Base-by-base conservation (phyloP, 1,139 yeast species). In the Zygoascus hellenicus region DNA sequence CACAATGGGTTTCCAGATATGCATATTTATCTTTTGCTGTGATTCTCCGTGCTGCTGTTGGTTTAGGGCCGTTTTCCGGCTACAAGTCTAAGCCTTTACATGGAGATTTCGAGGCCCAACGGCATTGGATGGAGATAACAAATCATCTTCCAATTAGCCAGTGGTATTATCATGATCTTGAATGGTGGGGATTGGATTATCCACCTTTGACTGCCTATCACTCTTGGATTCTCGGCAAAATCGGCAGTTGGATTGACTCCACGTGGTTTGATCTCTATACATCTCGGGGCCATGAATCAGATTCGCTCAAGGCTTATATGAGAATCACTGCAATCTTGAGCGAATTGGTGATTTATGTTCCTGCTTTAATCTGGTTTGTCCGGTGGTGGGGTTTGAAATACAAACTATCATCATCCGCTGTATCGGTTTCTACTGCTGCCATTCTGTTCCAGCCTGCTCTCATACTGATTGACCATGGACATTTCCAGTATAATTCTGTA, bases 41-140 rank as follows among this genome's bases (percentile, higher is more conserved):
- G 7, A 77, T 92, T 15, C 74, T 90, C 3, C 72, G 96, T 55
- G 76, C 88, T 43, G 96, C 95, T 0, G 83, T 92, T 14, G 96
- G 97, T 0, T 70, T 90, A 41, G 98, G 97, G 0, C 77, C 90
- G 2, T 90, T 80, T 62, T 88, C 95, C 43, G 98, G 70, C 15
- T 52, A 45, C 40, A 68, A 71, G 9, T 69, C 72, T 3, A 79
- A 83, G 11, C 97, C 97, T 6, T 77, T 87, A 77, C 81, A 72
- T 69, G 98, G 98, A 3, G 98, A 92, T 63, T 92, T 92, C 62
- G 99, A 94, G 65, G 97, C 98, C 0, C 98, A 94, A 64, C 75
- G 98, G 55, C 98, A 92, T 63, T 92, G 98, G 98, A 77, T 92
- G 79, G 98, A 94, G 64, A 71, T 92, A 49, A 90, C 98, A 0